Evolutionary conservation across 2,329 filamentous ascomycete species (phyloP), one percentile per base, ranked within the genome.

Genomic region (Colletotrichum sp.): DNA sequence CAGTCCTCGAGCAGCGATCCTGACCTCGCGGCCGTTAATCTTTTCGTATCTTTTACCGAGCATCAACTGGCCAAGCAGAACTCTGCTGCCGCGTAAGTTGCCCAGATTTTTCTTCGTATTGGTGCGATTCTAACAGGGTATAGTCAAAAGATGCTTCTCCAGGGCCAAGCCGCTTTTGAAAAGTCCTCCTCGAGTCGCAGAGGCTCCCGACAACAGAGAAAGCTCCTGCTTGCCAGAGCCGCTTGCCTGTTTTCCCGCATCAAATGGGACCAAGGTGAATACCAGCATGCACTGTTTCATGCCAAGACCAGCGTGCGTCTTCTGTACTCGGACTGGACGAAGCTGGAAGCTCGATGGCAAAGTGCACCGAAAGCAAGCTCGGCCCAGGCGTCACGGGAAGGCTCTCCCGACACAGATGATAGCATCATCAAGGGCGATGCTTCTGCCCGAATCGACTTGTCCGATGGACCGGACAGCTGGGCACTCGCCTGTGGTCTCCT

Each of bases 41-140:
- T 94, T 82, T 90, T 96, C 78, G 85, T 98, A 8, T 91, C 92
- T 0, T 92, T 93, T 76, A 93, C 94, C 1, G 95, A 98, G 82
- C 95, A 96, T 82, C 88, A 93, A 32, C 86, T 96, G 21, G 90
- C 91, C 2, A 90, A 93, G 15, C 94, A 93, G 12, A 92, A 92
- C 66, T 85, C 91, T 18, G 89, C 92, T 12, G 92, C 94, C 84
- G 93, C 91, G 82, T 88, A 81, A 80, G 84, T 85, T 13, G 6
- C 21, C 24, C 28, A 8, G 6, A 6, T 18, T 24, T 6, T 21
- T 8, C 3, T 5, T 60, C 24, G n/a, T 32, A 16, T 30, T 18
- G 6, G 8, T 24, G 44, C 8, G 34, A 52, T 32, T 32, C 75
- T 76, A 76, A 76, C 52, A 21, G 8, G 16, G 32, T 4, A 26